Base-by-base conservation (phyloP, 148 eudicot genomes). In the Bassia scoparia region DNA sequence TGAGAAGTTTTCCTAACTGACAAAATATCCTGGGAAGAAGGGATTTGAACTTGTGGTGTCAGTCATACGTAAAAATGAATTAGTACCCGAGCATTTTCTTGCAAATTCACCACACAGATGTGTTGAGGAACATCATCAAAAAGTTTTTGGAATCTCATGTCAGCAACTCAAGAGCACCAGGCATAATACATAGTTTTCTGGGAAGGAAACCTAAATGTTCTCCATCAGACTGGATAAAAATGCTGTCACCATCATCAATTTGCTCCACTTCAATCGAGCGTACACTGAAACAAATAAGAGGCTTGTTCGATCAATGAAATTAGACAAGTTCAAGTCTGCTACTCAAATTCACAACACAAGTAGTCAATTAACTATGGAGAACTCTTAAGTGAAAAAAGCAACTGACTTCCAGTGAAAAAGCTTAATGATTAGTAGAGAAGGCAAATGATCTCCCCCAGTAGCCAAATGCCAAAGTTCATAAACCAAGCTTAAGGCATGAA, bases 161-260 rank as follows among this genome's bases (percentile, higher is more conserved):
- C 67, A 94, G 85, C 86, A 94, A 86, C 65, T 89, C 90, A n/a
- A 91, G 86, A 58, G 85, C 93, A 70, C 83, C 87, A 6, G 98
- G 89, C 77, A 94, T 77, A 63, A 91, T 82, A 35, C 75, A 38
- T 65, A 91, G 76, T 77, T 88, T 91, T 77, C 87, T 82, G 15
- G 98, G 98, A 71, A 94, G 98, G 69, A 89, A 91, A 44, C 98
- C 98, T 50, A 94, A 73, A 82, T 85, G 80, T 81, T 94, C 98
- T 54, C 98, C 98, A 79, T 94, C 98, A 50, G 98, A 86, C 76
- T 94, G 98, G 74, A 94, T 90, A 78, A 70, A 88, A 9, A 91
- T 79, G 77, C 66, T 54, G 66, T 77, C 76, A 37, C 67, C 75
- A 44, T 83, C 65, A 31, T 73, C 83, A 16, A 89, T 72, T 77